phyloP scores from a whole-genome alignment of 495 filamentous ascomycete genomes.

The Hypoxylon perforatum region DNA sequence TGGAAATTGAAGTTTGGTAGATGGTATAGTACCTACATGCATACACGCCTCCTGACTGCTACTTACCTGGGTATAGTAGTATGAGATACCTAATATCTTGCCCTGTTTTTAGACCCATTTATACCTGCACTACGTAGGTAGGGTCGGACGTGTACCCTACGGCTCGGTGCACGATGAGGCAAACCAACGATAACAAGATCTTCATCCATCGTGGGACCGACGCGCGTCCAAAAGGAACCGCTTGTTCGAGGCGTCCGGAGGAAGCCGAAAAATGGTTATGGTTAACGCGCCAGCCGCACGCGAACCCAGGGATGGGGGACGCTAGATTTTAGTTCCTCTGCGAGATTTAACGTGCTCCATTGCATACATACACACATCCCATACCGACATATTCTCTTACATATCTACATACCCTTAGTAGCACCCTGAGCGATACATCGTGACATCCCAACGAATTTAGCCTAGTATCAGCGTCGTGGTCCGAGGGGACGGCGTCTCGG shows the following conservation, averaged over 20 bases:
- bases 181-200: constrained; percentile 1
- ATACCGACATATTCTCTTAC: no score
- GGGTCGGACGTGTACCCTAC: neutral
- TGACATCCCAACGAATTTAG: constrained; percentile 35
- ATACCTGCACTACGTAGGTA: neutral
- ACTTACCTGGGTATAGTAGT: no score
- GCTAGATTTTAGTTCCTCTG: constrained; percentile 33
- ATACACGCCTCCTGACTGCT: no score
- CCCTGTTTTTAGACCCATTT: no score
- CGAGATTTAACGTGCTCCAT: constrained; percentile 17
- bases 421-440: no score
- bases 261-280: constrained; percentile 31
- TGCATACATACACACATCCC: constrained; percentile 1
- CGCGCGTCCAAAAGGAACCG: constrained; percentile 27
- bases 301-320: constrained; percentile 38
- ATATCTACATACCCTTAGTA: no score
- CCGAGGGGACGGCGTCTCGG: constrained; percentile 12
- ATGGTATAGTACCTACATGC: no score
- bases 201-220: constrained; percentile 20
- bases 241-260: constrained; percentile 36
- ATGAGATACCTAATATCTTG: no score
- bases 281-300: constrained; percentile 38
- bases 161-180: neutral
- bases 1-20: neutral
- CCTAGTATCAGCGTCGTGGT: constrained; percentile 36